Percentiles rank a stretch among this genome's conserved stretches.
These are phyloP conservation scores for Perkinsus olseni DNA, from an alignment of 169 alveolate species.

Conservation along the genomic window DNA sequence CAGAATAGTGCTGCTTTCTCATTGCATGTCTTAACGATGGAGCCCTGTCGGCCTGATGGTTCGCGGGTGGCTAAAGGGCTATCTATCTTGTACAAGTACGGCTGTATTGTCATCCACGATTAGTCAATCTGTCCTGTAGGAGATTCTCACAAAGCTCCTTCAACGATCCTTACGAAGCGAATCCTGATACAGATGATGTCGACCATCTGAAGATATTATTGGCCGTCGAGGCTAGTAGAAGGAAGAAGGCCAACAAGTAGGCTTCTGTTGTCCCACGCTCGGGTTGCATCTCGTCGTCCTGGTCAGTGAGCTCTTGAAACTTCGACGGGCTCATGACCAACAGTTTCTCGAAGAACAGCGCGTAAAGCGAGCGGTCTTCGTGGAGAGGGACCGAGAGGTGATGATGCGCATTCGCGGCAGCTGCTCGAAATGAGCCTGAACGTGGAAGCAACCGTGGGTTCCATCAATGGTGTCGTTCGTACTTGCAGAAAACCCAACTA, in stretches of 20 bases:
- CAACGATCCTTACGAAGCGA: not conserved
- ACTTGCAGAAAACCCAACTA: not conserved
- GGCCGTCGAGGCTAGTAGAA: not conserved
- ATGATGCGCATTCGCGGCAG: too few relatives aligned
- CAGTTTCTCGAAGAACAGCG: not conserved
- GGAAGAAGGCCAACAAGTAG: not conserved
- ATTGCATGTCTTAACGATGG: not conserved
- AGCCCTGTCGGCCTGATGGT: not conserved
- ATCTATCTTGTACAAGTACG: not conserved
- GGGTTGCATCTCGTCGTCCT: not conserved
- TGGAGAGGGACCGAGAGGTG: not conserved
- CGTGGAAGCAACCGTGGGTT: too few relatives aligned
- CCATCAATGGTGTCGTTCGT: too few relatives aligned
- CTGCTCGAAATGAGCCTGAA: too few relatives aligned
- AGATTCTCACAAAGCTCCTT: not conserved
- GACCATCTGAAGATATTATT: not conserved
- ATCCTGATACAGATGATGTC: not conserved
- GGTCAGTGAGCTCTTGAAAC: not conserved
- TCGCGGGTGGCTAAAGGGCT: not conserved
- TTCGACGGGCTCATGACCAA: not conserved
- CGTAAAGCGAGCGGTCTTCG: not conserved
- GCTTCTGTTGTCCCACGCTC: not conserved
- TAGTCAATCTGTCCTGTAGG: not conserved
- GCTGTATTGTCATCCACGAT: not conserved
- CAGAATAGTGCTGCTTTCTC: not conserved